Conservation (phyloP, 2,329 filamentous ascomycete species). For the Cordyceps pruinosa region DNA sequence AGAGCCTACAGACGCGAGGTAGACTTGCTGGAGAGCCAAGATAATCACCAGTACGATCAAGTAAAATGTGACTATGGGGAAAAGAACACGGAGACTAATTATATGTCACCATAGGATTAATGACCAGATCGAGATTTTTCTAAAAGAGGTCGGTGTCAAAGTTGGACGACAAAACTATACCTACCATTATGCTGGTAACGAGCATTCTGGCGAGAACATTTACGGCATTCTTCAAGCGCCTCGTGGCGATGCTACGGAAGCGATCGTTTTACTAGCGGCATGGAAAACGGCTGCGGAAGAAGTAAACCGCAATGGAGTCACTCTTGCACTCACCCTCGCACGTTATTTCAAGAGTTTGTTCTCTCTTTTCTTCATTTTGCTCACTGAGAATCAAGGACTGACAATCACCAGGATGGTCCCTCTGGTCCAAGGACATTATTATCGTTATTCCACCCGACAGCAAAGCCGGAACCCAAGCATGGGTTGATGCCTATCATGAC, state of each 20-base stretch:
- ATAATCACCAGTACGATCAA: slow-evolving; percentile 44
- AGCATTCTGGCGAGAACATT: slow-evolving; percentile 75
- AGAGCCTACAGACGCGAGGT: slow-evolving; percentile 84
- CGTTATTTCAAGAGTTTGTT: slow-evolving; percentile 81
- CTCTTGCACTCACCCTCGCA: slow-evolving; percentile 76
- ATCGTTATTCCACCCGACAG: slow-evolving; percentile 85
- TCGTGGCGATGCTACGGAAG: slow-evolving; percentile 91
- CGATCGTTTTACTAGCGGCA: slow-evolving; percentile 83
- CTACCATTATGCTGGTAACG: slow-evolving; percentile 70
- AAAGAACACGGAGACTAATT: background rate
- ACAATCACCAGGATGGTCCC: slow-evolving; percentile 63
- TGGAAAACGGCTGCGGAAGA: slow-evolving; percentile 77
- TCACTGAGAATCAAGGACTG: background rate
- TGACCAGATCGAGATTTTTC: slow-evolving; percentile 65
- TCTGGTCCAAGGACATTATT: slow-evolving; percentile 99
- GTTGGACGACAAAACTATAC: slow-evolving; percentile 82
- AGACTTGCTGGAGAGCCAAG: slow-evolving; percentile 49
- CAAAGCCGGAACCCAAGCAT: slow-evolving; percentile 83
- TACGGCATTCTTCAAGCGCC: slow-evolving; percentile 93
- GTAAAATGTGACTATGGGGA: background rate
- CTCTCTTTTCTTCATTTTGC: background rate
- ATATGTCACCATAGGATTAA: slow-evolving; percentile 43
- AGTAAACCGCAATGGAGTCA: slow-evolving; percentile 80
- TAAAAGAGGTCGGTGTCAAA: slow-evolving; percentile 76
- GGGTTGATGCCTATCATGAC: slow-evolving; percentile 97